Evolutionary conservation across 2,329 filamentous ascomycete genomes (phyloP), one percentile per base, ranked within the genome.

Genomic region (Cryoendolithus antarcticus): DNA sequence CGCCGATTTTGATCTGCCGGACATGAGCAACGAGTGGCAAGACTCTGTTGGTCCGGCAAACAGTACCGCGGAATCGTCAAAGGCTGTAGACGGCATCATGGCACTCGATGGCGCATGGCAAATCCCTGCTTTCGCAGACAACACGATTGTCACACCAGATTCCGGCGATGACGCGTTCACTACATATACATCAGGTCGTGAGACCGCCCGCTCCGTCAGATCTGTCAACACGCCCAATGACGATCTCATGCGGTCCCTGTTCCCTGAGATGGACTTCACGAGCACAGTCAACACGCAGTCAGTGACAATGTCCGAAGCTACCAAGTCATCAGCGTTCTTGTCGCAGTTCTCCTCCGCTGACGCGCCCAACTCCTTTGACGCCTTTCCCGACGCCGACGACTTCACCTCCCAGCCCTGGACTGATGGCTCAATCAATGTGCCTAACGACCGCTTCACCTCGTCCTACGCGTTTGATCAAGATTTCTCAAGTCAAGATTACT

Each of bases 371-470:
- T 46, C 40, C 19, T 49, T 48, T 29, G 40, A 39, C 6, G 34
- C 47, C 7, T 8, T 42, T 28, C 47, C 42, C 37, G 45, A 50
- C 30, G 41, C 47, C 28, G 40, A 38, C 21, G 48, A 41, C 31
- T 54, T 57, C 43, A 48, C 48, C 3, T 42, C 50, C 8, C 54
- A 56, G 39, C 46, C 51, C 13, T 58, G 56, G 57, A 50, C 48
- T 12, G 55, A 59, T 39, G 53, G 54, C 28, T 55, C 55, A 3
- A 41, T 58, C 40, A 53, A 46, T 41, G 48, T 57, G 3, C 49
- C 53, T 15, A 49, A 48, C 32, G 54, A 58, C 40, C 47, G 48
- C 34, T 57, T 52, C 40, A 39, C 50, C 28, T 44, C 48, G 21
- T 38, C 51, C 3, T 55, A 52, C 41, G 48, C 51, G 30, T 47